A percentile compares a stretch with the other conserved stretches of the same genome.
phyloP scores from a whole-genome alignment of 139 green algal genomes.

The Chlamydomonas schloesseri region DNA sequence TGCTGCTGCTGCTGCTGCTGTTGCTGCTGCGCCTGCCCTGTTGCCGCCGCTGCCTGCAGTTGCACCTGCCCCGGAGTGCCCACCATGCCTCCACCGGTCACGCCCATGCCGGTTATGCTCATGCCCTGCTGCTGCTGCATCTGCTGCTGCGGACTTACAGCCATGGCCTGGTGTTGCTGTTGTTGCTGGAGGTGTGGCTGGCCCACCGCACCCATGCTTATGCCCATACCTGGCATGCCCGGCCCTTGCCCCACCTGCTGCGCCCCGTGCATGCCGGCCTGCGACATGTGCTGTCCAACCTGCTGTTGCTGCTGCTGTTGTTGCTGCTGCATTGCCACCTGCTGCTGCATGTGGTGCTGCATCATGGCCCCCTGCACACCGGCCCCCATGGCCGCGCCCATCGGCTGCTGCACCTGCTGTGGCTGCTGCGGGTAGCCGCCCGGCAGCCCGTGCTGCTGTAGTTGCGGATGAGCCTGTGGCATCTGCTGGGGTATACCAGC shows the following conservation, averaged over 20 bases:
- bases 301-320: conserved; percentile 2
- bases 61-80: background rate
- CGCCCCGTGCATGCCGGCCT: too few relatives aligned
- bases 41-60: background rate
- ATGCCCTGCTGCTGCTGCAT: background rate
- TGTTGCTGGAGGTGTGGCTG: too few relatives aligned
- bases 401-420: background rate
- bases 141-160: too few relatives aligned
- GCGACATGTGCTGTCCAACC: background rate
- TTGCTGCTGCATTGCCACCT: background rate
- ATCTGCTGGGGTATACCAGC: background rate
- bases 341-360: background rate
- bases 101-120: background rate
- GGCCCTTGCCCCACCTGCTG: too few relatives aligned
- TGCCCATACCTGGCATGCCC: too few relatives aligned
- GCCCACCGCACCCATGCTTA: too few relatives aligned
- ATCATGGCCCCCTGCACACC: background rate
- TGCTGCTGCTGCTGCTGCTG: conserved; percentile 13
- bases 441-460: background rate
- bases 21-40: conserved; percentile 43
- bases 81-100: too few relatives aligned
- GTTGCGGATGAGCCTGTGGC: background rate
- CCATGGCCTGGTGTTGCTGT: too few relatives aligned
- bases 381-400: too few relatives aligned
- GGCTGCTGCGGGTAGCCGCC: background rate